phyloP scores from a whole-genome alignment of 768 basidiomycete species.

The Tricholoma hemisulphureum region DNA sequence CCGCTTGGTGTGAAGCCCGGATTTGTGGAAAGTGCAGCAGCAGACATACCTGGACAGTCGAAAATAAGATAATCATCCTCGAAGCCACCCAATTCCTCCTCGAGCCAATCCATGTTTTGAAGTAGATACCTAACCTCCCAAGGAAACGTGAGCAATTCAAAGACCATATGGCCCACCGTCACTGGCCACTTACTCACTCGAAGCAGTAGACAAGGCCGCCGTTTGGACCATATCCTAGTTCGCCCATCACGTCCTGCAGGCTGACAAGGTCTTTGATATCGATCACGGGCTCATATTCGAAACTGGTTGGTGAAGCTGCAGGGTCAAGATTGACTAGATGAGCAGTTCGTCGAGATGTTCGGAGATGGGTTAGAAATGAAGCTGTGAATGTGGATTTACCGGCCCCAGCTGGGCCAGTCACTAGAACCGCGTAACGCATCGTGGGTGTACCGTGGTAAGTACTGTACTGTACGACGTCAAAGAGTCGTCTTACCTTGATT shows the following conservation, averaged over 20 bases:
- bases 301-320: slow-evolving; percentile 80
- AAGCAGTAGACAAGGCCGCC: slow-evolving; percentile 98
- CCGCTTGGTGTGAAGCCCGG: background rate
- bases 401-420: slow-evolving; percentile 96
- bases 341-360: slow-evolving; percentile 73
- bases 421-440: slow-evolving; percentile 88
- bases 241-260: slow-evolving; percentile 93
- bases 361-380: slow-evolving; percentile 86
- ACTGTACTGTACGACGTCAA: background rate
- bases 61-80: slow-evolving; percentile 95
- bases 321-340: slow-evolving; percentile 98
- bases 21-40: background rate
- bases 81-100: slow-evolving; percentile 91
- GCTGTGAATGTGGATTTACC: slow-evolving; percentile 95
- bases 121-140: slow-evolving; percentile 77
- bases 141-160: background rate
- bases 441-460: background rate
- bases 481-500: slow-evolving; percentile 3
- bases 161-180: background rate
- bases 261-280: slow-evolving; percentile 94
- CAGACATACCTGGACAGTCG: slow-evolving; percentile 76
- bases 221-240: slow-evolving; percentile 94
- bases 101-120: slow-evolving; percentile 97
- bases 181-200: slow-evolving; percentile 78
- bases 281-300: slow-evolving; percentile 89